Evolutionary conservation across 2,329 filamentous ascomycete genomes (phyloP), one percentile per base, ranked within the genome.

Genomic region (Colletotrichum melonis): DNA sequence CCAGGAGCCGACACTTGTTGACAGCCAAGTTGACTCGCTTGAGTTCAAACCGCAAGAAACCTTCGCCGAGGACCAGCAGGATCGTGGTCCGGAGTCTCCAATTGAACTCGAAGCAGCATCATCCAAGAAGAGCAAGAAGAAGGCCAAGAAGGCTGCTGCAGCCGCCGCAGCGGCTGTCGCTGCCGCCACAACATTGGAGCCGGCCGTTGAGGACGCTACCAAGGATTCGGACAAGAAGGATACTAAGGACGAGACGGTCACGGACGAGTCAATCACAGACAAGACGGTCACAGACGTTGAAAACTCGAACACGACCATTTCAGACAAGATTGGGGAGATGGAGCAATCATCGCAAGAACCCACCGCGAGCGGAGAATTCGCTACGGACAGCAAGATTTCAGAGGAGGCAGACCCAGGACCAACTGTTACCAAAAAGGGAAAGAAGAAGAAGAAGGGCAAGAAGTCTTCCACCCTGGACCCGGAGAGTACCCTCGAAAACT

Each of bases 391-490:
- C 57, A 74, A 75, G 42, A 38, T 64, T 57, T 63, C 69, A 57
- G 74, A 67, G 58, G 69, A 72, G 59, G 68, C 58, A 59, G 66
- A 76, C 57, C 24, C 66, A 58, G 69, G 74, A 28, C 65, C 79
- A 81, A 42, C 78, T 81, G 49, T 77, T 81, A 69, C 74, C 81
- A 77, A 68, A 76, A 77, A 79, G 79, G 79, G 81, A 60, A 82
- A 81, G 65, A 82, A 82, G 73, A 81, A 82, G 54, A 86, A 85
- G 76, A 87, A 86, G 77, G 79, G 63, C 67, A 74, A 72, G 52
- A 74, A 74, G 59, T 67, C 72, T 54, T 74, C 72, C 52, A 54
- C 72, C 72, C 65, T 63, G 68, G 72, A 74, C 59, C 72, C 58
- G 69, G 72, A 74, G 72, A 65, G 67, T 73, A 49, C 68, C 70